Base-by-base conservation (phyloP, 148 eudicot genomes). In the Rhododendron simsii region DNA sequence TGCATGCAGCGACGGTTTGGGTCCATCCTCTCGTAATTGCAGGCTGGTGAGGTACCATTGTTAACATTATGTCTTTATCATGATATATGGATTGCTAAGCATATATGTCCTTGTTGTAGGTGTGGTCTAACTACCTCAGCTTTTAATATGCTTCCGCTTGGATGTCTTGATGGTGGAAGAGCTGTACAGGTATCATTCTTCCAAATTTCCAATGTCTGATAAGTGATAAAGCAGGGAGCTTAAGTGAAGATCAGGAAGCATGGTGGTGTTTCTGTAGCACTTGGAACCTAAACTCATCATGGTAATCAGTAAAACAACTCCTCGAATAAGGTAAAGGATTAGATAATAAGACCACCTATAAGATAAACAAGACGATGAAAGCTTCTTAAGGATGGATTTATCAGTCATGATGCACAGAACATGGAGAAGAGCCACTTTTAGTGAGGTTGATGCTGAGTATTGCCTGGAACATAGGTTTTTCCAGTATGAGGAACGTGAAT, bases 161-260 rank as follows among this genome's bases (percentile, higher is more conserved):
- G 99, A 81, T 95, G 99, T 90, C 99, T 98, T 85, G 98, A 98
- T 89, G 99, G 99, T 85, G 99, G 98, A 86, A 91, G 99, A 91
- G 96, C 98, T 63, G 90, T 95, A 85, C 99, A 98, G 99, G 99
- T 95, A 91, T 81, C 80, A 7, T 33, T 20, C 76, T 61, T 61
- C 37, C 15, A 53, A 53, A 15, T 14, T 79, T 44, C 50, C 63
- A 0, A 77, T 50, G 16, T 33, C 57, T 71, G 51, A 87, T 76
- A 79, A 83, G 41, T 71, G 51, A 87, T 76, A 79, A 83, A 55
- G 12, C 78, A 28, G 75, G 35, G 55, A 55, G 85, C 44, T 51
- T 21, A 23, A n/a, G 23, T 33, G 15, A 28, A 35, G 50, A 86
- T 59, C 41, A 65, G 74, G 76, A 83, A 69, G 57, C 26, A 61